Base-by-base conservation (phyloP, 805 yeast species). In the Kodamaea fukazawae region DNA sequence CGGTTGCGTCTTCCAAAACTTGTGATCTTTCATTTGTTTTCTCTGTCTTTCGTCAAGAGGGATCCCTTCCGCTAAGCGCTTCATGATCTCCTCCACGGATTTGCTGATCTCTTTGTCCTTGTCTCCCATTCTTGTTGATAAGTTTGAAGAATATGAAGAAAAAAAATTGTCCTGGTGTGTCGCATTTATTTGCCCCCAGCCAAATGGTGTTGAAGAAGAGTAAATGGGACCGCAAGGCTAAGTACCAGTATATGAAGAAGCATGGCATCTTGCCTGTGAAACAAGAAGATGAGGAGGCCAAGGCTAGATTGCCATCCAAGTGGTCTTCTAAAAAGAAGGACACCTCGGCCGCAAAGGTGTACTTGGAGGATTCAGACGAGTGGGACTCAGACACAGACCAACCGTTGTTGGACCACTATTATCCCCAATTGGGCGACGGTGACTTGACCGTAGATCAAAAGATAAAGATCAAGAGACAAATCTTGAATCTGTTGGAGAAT, bases 1-100 rank as follows among this genome's bases (percentile, higher is more conserved):
- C 0, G 99, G 99, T 65, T 93, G 99, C 2, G 99, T 93, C 55
- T 85, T 86, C 99, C 99, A 93, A 65, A 93, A 93, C 66, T 86
- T 87, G 70, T 90, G 87, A 56, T 90, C 95, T 38, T 85, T 80
- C 86, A 89, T 88, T 25, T 55, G 52, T 32, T 57, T 57, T 51
- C 75, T 68, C 58, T 82, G 83, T 23, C 73, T 68, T 32, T 71
- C 79, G n/a, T 71, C 69, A 34, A 81, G 65, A 46, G 72, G 71
- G 45, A 75, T 75, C 26, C 79, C 79, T 68, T 73, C 60, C 2
- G 79, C 70, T 29, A 79, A 60, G 49, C 67, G 69, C 53, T 69
- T 68, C 47, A 86, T 61, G 38, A 86, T 70, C 43, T 84, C 86
- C 49, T 81, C 81, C 40, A 81, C 71, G 18, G 71, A 54, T 49